Evolutionary conservation across 345 rosid genomes (phyloP), one percentile per base, ranked within the genome.

Genomic region (Eucalyptus cloeziana): DNA sequence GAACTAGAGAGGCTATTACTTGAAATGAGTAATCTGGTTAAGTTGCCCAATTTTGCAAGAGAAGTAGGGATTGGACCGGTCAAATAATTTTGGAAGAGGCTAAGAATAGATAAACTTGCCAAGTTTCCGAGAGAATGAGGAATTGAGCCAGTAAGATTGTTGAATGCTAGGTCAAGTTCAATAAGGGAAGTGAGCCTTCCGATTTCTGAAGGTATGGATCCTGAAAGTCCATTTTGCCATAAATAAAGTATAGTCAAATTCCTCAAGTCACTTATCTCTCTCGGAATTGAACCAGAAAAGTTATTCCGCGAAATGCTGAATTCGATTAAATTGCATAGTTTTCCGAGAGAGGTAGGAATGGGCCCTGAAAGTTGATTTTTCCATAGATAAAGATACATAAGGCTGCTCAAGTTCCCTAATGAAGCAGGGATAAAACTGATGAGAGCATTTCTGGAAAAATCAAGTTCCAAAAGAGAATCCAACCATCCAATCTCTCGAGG

Each of bases 401-500:
- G 67, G 31, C 7, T 60, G 2, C 67, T 60, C 31, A 60, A 60
- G 31, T 60, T 60, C 15, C n/a, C 15, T 2, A 60, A 0, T 27
- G 67, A 60, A 27, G 15, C 0, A 58, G 67, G 67, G 7, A 60
- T 60, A 2, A 1, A 0, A 10, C 31, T 2, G 0, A 2, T 27
- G 67, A 60, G 7, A 27, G 4, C 0, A 0, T 60, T 60, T 2
- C 0, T 60, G 1, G 67, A 60, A 60, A 60, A 5, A 5, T 60
- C 31, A 5, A 60, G 31, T 27, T 11, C 0, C 67, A 60, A 60
- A 11, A 60, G 67, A 60, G 67, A 60, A 60, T 27, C 0, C 15
- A 27, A 11, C 7, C 3, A 0, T 60, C 67, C 67, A 5, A 60
- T 60, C 15, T 60, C 67, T 0, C 0, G 15, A 60, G 31, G 67